phyloP scores from a whole-genome alignment of 2,329 filamentous ascomycete species.

The Ophiocordyceps camponoti-leonardi region DNA sequence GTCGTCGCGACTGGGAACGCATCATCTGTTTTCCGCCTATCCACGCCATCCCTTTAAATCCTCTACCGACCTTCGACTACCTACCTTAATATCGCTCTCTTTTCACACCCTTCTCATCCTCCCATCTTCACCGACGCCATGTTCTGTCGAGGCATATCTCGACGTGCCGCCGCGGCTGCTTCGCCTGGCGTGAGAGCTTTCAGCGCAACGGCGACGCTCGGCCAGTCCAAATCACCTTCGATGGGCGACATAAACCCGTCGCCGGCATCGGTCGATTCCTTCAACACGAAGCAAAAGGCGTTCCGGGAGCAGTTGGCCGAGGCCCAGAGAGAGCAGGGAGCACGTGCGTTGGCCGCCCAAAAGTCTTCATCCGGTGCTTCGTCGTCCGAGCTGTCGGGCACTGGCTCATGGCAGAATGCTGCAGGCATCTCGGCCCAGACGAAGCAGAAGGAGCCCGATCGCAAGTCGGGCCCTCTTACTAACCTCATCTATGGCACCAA shows the following conservation, averaged over 20 bases:
- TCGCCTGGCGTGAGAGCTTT: conserved; percentile 37
- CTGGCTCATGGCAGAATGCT: conserved; percentile 17
- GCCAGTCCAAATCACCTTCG: conserved; percentile 42
- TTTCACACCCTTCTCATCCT: neutral
- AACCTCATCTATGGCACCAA: conserved; percentile 94
- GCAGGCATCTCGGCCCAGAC: conserved; percentile 33
- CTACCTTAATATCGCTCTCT: neutral
- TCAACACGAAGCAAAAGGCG: conserved; percentile 68
- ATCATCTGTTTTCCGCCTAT: too few species aligned
- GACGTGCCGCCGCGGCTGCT: conserved; percentile 21
- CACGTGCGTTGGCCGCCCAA: conserved; percentile 47
- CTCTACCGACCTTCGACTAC: too few species aligned
- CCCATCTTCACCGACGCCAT: neutral
- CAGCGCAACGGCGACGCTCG: conserved; percentile 29
- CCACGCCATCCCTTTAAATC: too few species aligned
- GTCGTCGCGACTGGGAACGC: too few species aligned
- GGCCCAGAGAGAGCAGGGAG: conserved; percentile 67
- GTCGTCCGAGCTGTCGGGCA: conserved; percentile 22
- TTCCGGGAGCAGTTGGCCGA: conserved; percentile 71
- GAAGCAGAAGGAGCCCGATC: conserved; percentile 37
- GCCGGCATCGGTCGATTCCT: conserved; percentile 51
- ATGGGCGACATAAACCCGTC: conserved; percentile 62
- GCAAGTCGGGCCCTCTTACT: conserved; percentile 57
- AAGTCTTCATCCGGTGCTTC: conserved; percentile 19
- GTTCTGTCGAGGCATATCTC: conserved; percentile 27